phyloP scores from a whole-genome alignment of 768 basidiomycete species.

The Lactarius trivialis region DNA sequence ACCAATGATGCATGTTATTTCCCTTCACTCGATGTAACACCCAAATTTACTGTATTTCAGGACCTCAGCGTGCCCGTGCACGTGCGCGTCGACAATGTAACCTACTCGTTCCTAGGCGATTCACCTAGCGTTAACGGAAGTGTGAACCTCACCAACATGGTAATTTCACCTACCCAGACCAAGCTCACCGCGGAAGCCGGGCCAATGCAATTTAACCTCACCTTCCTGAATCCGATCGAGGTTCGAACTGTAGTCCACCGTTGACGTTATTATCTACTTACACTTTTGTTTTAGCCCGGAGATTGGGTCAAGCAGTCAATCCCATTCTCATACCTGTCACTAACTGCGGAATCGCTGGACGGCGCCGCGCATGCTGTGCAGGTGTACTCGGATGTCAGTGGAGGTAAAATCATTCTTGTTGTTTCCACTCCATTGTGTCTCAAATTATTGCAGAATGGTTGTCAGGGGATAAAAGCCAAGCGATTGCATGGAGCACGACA shows the following conservation, averaged over 20 bases:
- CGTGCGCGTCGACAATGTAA: slow-evolving; percentile 12
- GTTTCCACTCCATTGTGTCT: background rate
- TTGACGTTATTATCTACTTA: background rate
- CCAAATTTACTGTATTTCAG: background rate
- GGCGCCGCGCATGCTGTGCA: slow-evolving; percentile 32
- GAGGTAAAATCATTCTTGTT: slow-evolving; percentile 21
- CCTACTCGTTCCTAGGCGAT: slow-evolving; percentile 23
- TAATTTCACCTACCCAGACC: slow-evolving; percentile 34
- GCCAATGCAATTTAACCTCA: slow-evolving; percentile 32
- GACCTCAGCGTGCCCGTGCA: slow-evolving; percentile 12
- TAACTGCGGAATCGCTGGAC: slow-evolving; percentile 30
- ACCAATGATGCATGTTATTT: background rate
- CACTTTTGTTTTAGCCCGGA: slow-evolving; percentile 25
- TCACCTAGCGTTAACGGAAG: background rate
- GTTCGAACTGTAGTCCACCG: slow-evolving; percentile 18
- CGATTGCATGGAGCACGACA: slow-evolving; percentile 4
- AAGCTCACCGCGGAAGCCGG: slow-evolving; percentile 32
- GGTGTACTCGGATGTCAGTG: slow-evolving; percentile 37
- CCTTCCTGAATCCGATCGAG: slow-evolving; percentile 37
- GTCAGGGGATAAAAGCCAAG: slow-evolving; percentile 16
- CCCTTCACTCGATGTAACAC: background rate
- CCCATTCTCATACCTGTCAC: slow-evolving; percentile 35
- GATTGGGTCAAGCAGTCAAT: slow-evolving; percentile 35
- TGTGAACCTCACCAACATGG: slow-evolving; percentile 23
- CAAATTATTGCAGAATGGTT: slow-evolving; percentile 23